These are phyloP conservation scores for Metschnikowia orientalis DNA, from an alignment of 805 yeast species.

Conservation along the genomic window DNA sequence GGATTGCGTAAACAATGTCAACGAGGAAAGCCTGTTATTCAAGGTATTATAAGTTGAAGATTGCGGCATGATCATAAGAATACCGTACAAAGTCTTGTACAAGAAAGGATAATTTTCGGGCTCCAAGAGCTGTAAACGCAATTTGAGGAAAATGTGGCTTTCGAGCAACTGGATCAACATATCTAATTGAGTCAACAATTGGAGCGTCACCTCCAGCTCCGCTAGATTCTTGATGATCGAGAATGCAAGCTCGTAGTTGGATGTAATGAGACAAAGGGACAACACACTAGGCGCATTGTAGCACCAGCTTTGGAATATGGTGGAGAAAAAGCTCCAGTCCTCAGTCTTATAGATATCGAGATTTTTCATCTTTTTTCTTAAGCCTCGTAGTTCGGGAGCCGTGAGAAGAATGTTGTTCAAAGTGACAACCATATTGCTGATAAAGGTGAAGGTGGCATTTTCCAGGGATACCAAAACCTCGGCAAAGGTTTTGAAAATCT, in stretches of 20 bases:
- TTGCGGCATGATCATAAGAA: slow-evolving; percentile 91
- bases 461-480: slow-evolving; percentile 54
- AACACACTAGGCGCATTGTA: slow-evolving; percentile 85
- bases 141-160: slow-evolving; percentile 84
- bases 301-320: slow-evolving; percentile 86
- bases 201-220: slow-evolving; percentile 75
- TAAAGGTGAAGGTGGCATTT: slow-evolving; percentile 62
- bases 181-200: slow-evolving; percentile 80
- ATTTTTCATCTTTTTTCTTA: slow-evolving; percentile 61
- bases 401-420: slow-evolving; percentile 81
- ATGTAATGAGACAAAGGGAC: slow-evolving; percentile 78
- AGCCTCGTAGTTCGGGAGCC: slow-evolving; percentile 69
- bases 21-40: slow-evolving; percentile 64
- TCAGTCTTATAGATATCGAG: slow-evolving; percentile 50
- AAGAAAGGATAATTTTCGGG: slow-evolving; percentile 78
- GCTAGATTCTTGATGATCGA: slow-evolving; percentile 76
- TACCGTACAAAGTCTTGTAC: slow-evolving; percentile 84
- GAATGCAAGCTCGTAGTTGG: slow-evolving; percentile 83
- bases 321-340: slow-evolving; percentile 67
- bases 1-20: slow-evolving; percentile 31
- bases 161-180: slow-evolving; percentile 85
- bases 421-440: slow-evolving; percentile 78
- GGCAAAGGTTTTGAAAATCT: slow-evolving; percentile 77
- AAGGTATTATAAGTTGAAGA: slow-evolving; percentile 83
- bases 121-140: slow-evolving; percentile 82